These are phyloP conservation scores for Umbilicus rupestris DNA, from an alignment of 164 flowering plant genomes.

Conservation along the genomic window DNA sequence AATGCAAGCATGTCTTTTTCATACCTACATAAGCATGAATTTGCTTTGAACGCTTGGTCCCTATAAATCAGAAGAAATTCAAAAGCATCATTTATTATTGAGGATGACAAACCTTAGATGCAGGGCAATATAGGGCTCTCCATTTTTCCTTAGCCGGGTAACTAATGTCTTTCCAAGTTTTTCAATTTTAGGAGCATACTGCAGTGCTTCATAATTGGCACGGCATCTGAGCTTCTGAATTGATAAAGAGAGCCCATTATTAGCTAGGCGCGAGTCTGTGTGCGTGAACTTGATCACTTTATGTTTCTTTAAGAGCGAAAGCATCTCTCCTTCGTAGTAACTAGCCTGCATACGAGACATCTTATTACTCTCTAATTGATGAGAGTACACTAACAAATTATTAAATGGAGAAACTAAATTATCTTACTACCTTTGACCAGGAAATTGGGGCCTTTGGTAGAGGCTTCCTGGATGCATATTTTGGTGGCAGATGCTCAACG, in stretches of 20 bases:
- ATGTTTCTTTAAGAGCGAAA: conserved; percentile 16
- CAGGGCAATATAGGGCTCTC: conserved; percentile 29
- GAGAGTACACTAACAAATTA: no score
- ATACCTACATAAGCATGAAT: conserved; percentile 23
- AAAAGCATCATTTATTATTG: neutral
- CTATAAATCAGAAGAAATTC: neutral
- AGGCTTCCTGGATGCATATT: conserved; percentile 16
- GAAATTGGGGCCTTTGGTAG: conserved; percentile 29
- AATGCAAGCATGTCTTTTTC: conserved; percentile 61
- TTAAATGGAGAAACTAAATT: neutral
- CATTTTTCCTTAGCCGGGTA: conserved; percentile 18
- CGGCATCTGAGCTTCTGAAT: conserved; percentile 35
- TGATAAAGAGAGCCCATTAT: conserved; percentile 21
- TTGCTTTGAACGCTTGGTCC: neutral
- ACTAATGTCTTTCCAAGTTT: conserved; percentile 26
- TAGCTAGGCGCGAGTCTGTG: conserved; percentile 31
- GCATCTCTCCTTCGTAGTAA: conserved; percentile 25
- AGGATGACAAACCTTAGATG: conserved; percentile 31
- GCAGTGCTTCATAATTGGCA: conserved; percentile 32
- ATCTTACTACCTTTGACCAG: conserved; percentile 35
- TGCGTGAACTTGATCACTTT: conserved; percentile 31
- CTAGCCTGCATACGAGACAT: conserved; percentile 21
- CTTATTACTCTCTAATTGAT: neutral
- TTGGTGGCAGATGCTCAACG: conserved; percentile 29
- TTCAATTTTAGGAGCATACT: conserved; percentile 20